phyloP scores from a whole-genome alignment of 2,329 filamentous ascomycete genomes.

The Beauveria medogensis region DNA sequence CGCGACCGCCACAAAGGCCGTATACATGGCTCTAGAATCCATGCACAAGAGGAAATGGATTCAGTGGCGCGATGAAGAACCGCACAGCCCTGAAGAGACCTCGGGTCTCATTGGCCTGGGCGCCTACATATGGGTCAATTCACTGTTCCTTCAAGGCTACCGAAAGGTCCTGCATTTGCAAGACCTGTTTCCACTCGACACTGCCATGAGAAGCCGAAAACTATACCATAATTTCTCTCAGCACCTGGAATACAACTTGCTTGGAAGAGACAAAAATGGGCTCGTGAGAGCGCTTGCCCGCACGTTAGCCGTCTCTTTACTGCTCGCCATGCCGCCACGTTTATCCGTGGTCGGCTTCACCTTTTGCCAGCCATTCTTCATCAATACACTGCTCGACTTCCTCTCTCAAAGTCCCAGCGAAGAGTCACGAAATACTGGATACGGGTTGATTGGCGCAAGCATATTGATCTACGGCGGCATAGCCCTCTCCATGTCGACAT shows the following conservation, averaged over 20 bases:
- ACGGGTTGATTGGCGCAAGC: slow-evolving; percentile 34
- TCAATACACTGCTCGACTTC: slow-evolving; percentile 26
- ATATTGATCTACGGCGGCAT: slow-evolving; percentile 33
- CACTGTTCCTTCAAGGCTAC: slow-evolving; percentile 27
- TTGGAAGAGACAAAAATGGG: slow-evolving; percentile 9
- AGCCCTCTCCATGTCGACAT: slow-evolving; percentile 31
- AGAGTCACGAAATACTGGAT: slow-evolving; percentile 21
- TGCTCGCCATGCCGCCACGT: slow-evolving; percentile 29
- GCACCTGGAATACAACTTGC: neutral
- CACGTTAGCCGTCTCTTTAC: slow-evolving; percentile 24
- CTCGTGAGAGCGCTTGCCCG: slow-evolving; percentile 23
- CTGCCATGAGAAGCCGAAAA: slow-evolving; percentile 16
- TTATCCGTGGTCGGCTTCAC: slow-evolving; percentile 31
- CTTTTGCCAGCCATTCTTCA: slow-evolving; percentile 36
- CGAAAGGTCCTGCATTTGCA: slow-evolving; percentile 17
- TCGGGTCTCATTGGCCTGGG: slow-evolving; percentile 25
- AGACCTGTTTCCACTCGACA: slow-evolving; percentile 29
- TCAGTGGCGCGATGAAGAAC: slow-evolving; percentile 17
- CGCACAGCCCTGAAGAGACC: slow-evolving; percentile 32
- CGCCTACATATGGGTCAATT: slow-evolving; percentile 28
- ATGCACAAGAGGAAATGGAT: slow-evolving; percentile 23
- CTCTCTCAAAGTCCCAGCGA: slow-evolving; percentile 12
- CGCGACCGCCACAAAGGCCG: slow-evolving; percentile 26
- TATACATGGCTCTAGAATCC: slow-evolving; percentile 29
- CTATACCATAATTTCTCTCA: neutral